Conservation (phyloP, 768 basidiomycete species). For the Leccinum subgranulosum region DNA sequence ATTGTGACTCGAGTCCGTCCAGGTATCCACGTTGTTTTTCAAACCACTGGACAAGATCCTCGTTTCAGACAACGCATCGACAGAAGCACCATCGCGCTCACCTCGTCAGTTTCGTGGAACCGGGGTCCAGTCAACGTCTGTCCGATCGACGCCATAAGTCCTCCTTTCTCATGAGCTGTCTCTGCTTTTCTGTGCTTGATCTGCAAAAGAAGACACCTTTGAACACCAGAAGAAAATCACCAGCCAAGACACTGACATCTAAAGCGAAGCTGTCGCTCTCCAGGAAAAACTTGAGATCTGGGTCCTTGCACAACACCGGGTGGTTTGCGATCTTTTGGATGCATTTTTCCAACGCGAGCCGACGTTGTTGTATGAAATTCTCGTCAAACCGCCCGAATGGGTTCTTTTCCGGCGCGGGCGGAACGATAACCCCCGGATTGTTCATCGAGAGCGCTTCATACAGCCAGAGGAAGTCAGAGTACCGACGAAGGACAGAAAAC, state of each 20-base stretch:
- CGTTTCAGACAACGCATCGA: background rate
- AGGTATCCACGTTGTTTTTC: slow-evolving; percentile 82
- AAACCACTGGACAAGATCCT: slow-evolving; percentile 70
- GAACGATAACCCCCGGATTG: slow-evolving; percentile 96
- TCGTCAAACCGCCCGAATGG: slow-evolving; percentile 91
- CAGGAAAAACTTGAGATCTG: slow-evolving; percentile 85
- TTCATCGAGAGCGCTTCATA: slow-evolving; percentile 85
- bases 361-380: slow-evolving; percentile 83
- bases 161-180: slow-evolving; percentile 71
- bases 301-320: slow-evolving; percentile 83
- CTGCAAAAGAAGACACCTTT: slow-evolving; percentile 36
- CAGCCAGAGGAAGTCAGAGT: slow-evolving; percentile 97
- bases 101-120: slow-evolving; percentile 89
- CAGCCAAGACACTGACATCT: slow-evolving; percentile 57
- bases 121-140: slow-evolving; percentile 74
- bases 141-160: slow-evolving; percentile 81
- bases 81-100: slow-evolving; percentile 24
- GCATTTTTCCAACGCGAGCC: slow-evolving; percentile 82
- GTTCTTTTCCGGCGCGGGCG: slow-evolving; percentile 95
- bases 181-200: slow-evolving; percentile 87
- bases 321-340: slow-evolving; percentile 93
- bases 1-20: slow-evolving; percentile 86
- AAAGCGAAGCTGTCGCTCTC: slow-evolving; percentile 90
- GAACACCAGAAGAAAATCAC: background rate
- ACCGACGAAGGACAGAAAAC: slow-evolving; percentile 94